Evolutionary conservation across 2,329 filamentous ascomycete genomes (phyloP), one percentile per base, ranked within the genome.

Genomic region (Phaeosphaeria sp.): DNA sequence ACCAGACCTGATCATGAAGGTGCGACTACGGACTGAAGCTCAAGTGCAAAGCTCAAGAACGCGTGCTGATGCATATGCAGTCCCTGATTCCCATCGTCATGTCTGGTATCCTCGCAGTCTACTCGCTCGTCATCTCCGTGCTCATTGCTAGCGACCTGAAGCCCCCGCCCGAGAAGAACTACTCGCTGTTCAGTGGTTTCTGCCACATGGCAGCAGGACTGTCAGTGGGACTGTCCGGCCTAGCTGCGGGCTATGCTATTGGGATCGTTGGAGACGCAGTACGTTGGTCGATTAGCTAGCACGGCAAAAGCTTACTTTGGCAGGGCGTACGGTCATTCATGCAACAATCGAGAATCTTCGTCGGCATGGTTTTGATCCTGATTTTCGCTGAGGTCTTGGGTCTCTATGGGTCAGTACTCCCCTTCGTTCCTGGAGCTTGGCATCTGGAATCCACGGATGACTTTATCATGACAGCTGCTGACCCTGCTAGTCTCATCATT

Each of bases 41-140:
- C 23, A 3, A 27, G 22, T 18, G n/a, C n/a, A n/a, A 5, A 39
- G 36, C 36, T 39, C 23, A 3, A 27, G 22, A 10, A 47, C 23
- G 22, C 22, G 22, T 47, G 46, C 71, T 76, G 60, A 77, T 58
- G 30, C n/a, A 22, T 46, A 1, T 23, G 33, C 69, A 93, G 90
- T 93, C 90, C 56, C 82, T 94, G 52, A 93, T 94, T 68, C 91
- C 91, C 62, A 91, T 95, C 66, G 89, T 99, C 83, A 99, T 99
- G 95, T 96, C 95, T 70, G 95, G 95, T 87, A 99, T 99, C 77
- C 92, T 99, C 73, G 95, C 95, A 57, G 95, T 99, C 67, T 99
- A 99, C 82, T 92, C 93, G 51, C 90, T 99, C 69, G 95, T 99
- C 72, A 93, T 99, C 68, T 91, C 94, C 18, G 95, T 99, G 73